These are phyloP conservation scores for Debaryomycetaceae sp. DNA, from an alignment of 1,139 yeast genomes.

Conservation along the genomic window DNA sequence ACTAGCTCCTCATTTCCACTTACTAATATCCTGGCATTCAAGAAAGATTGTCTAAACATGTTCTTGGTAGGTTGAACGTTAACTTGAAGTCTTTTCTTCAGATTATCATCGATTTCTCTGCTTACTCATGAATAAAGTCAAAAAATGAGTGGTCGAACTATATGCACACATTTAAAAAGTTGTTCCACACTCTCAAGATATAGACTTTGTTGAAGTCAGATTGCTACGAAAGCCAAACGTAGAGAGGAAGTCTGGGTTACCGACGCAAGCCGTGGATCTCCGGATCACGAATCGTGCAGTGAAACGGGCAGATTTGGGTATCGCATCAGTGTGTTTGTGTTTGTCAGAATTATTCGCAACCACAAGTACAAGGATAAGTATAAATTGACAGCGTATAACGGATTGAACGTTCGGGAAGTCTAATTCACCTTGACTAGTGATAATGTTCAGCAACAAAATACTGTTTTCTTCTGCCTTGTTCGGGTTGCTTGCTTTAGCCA, in stretches of 20 bases:
- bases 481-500: neutral
- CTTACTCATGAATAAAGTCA: conserved; percentile 1
- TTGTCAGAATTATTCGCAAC: neutral
- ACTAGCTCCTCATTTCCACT: conserved; percentile 7
- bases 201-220: too few relatives aligned
- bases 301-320: too few relatives aligned
- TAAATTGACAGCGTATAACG: neutral
- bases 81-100: neutral
- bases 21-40: conserved; percentile 19
- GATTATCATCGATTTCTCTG: neutral
- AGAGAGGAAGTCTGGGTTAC: too few relatives aligned
- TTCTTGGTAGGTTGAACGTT: too few relatives aligned
- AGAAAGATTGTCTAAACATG: conserved; percentile 25
- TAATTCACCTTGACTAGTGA: neutral
- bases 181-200: neutral
- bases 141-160: conserved; percentile 1
- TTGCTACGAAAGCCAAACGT: too few relatives aligned
- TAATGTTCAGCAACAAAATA: neutral
- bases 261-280: too few relatives aligned
- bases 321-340: neutral
- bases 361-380: neutral
- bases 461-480: neutral
- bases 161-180: neutral
- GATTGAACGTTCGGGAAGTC: neutral
- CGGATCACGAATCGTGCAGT: too few relatives aligned